A percentile compares a stretch with the other conserved stretches of the same genome.
Conservation (phyloP, 495 filamentous ascomycete species). For the Aspergillus homomorphus region DNA sequence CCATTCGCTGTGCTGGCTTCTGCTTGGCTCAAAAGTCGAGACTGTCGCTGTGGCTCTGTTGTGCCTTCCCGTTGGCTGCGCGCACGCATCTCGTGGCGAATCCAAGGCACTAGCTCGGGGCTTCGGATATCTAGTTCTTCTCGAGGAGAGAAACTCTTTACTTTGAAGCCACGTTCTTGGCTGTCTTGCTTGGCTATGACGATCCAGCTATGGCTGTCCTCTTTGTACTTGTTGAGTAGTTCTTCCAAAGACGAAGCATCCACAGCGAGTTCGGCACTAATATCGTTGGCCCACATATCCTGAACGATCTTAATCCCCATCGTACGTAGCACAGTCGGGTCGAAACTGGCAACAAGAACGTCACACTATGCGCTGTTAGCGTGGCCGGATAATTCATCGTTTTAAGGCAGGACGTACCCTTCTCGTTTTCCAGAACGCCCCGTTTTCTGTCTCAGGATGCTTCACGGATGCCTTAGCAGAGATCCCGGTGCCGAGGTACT, state of each 20-base stretch:
- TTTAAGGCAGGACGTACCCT: conserved; percentile 48
- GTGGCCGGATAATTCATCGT: background rate
- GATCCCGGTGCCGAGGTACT: conserved; percentile 52
- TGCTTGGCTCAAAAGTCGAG: conserved; percentile 46
- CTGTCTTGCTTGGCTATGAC: conserved; percentile 81
- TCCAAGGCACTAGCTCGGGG: conserved; percentile 72
- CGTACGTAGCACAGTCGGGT: conserved; percentile 70
- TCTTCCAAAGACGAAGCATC: conserved; percentile 73
- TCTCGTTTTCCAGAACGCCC: conserved; percentile 59
- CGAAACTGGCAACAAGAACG: conserved; percentile 84
- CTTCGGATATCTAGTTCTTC: conserved; percentile 79
- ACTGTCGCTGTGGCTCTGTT: conserved; percentile 38
- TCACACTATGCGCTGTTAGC: conserved; percentile 61
- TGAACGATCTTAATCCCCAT: conserved; percentile 71
- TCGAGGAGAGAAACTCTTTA: conserved; percentile 68
- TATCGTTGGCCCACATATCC: conserved; percentile 76
- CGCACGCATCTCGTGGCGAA: conserved; percentile 80
- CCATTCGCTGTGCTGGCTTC: conserved; percentile 30
- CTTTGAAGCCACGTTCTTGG: conserved; percentile 65
- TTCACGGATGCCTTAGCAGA: conserved; percentile 63
- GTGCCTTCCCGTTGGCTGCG: conserved; percentile 61
- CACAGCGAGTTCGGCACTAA: conserved; percentile 85
- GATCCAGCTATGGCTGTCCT: conserved; percentile 82
- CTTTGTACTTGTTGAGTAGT: conserved; percentile 60
- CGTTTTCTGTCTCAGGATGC: conserved; percentile 49